These are phyloP conservation scores for Claviceps citrina DNA, from an alignment of 2,329 filamentous ascomycete species.

Conservation along the genomic window DNA sequence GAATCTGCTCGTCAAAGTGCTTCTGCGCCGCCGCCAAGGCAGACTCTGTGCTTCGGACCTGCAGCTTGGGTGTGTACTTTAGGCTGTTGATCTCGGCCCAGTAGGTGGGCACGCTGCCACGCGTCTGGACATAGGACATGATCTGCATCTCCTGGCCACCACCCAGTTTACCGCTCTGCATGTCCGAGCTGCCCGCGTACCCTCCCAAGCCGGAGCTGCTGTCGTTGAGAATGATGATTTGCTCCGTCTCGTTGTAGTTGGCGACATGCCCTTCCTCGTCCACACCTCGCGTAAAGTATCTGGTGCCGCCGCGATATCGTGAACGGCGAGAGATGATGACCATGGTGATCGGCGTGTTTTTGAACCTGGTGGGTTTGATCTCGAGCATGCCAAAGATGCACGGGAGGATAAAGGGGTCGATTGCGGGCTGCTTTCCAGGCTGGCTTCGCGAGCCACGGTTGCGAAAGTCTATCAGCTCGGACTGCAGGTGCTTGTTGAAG, in stretches of 20 bases:
- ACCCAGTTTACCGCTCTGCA: conserved; percentile 56
- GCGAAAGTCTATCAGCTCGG: conserved; percentile 82
- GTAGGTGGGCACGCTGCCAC: conserved; percentile 87
- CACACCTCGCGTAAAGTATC: conserved; percentile 88
- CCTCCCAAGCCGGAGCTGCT: conserved; percentile 57
- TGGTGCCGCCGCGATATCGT: conserved; percentile 72
- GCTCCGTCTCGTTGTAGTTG: conserved; percentile 98
- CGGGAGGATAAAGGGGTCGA: conserved; percentile 85
- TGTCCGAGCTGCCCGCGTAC: conserved; percentile 61
- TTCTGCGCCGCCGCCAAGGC: conserved; percentile 63
- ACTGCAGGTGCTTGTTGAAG: conserved; percentile 90
- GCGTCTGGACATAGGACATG: conserved; percentile 87
- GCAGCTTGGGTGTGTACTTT: conserved; percentile 78
- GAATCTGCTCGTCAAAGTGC: conserved; percentile 89
- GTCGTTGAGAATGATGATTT: conserved; percentile 81
- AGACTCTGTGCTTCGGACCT: conserved; percentile 70
- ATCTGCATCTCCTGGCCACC: conserved; percentile 66
- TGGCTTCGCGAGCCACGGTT: conserved; percentile 45
- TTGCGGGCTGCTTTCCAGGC: conserved; percentile 53
- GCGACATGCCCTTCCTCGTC: conserved; percentile 91
- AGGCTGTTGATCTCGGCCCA: conserved; percentile 95
- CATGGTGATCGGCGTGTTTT: conserved; percentile 69
- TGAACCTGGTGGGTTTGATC: conserved; percentile 74
- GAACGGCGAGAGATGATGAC: conserved; percentile 80
- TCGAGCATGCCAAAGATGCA: conserved; percentile 94